These are phyloP conservation scores for Starmerella gropengiesseri DNA, from an alignment of 805 yeast species.

Conservation along the genomic window DNA sequence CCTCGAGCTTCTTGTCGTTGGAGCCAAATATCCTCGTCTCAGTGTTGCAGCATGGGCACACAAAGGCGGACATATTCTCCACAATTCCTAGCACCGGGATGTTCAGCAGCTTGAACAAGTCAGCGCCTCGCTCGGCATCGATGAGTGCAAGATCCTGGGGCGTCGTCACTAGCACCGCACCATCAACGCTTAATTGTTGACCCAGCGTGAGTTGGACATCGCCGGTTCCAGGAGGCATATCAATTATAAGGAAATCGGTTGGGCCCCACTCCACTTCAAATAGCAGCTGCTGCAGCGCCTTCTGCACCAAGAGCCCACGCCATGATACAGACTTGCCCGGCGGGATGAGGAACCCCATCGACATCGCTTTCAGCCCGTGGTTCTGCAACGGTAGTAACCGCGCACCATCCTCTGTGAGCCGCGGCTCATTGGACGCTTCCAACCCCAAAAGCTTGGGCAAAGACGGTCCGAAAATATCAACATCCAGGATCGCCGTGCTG, in stretches of 20 bases:
- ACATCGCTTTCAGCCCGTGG: slow-evolving; percentile 74
- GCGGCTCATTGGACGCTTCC: slow-evolving; percentile 47
- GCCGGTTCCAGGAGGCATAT: slow-evolving; percentile 90
- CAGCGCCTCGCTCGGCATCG: slow-evolving; percentile 70
- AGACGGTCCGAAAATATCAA: slow-evolving; percentile 79
- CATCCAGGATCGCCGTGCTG: slow-evolving; percentile 61
- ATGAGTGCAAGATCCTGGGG: slow-evolving; percentile 77
- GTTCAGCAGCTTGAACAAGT: slow-evolving; percentile 62
- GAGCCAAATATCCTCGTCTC: slow-evolving; percentile 65
- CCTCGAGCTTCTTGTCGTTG: slow-evolving; percentile 40
- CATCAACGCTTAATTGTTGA: slow-evolving; percentile 64
- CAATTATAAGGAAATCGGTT: slow-evolving; percentile 55
- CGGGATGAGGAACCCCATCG: slow-evolving; percentile 73
- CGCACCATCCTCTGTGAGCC: slow-evolving; percentile 38
- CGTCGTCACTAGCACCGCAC: slow-evolving; percentile 73
- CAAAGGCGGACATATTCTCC: slow-evolving; percentile 69
- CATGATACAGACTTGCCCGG: slow-evolving; percentile 60
- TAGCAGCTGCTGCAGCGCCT: slow-evolving; percentile 72
- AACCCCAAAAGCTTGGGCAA: slow-evolving; percentile 62
- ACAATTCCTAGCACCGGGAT: slow-evolving; percentile 69
- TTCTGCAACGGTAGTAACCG: slow-evolving; percentile 55
- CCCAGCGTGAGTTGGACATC: slow-evolving; percentile 77
- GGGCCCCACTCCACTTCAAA: slow-evolving; percentile 69
- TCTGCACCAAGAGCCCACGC: slow-evolving; percentile 81
- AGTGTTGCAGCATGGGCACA: slow-evolving; percentile 67